Evolutionary conservation across 306 rosid genomes (phyloP).

Genomic region (Sicyos edulis): DNA sequence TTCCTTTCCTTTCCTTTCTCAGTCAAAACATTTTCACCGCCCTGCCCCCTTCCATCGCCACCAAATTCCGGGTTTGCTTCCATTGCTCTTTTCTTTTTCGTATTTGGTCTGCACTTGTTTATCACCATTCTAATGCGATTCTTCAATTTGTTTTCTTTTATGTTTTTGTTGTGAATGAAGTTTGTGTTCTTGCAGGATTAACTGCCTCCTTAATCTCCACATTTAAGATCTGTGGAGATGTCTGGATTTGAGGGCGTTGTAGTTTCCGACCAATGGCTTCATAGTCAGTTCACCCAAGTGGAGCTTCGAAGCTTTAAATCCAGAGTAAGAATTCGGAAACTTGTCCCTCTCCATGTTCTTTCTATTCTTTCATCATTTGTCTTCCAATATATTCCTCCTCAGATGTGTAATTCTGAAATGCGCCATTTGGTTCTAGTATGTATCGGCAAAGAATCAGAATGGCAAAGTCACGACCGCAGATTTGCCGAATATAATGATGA

Average conservation of each 20-base stretch:
- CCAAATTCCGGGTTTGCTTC: constrained; percentile 26
- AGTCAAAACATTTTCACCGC: constrained; percentile 21
- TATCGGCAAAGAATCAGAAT: constrained; percentile 54
- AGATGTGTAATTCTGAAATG: background rate
- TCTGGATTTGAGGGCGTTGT: constrained; percentile 71
- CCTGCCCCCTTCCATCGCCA: constrained; percentile 22
- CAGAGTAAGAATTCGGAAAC: constrained; percentile 41
- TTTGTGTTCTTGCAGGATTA: background rate
- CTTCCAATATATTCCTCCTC: background rate
- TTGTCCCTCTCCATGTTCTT: background rate
- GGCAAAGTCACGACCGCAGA: constrained; percentile 64
- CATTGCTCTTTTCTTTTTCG: background rate
- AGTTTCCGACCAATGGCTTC: constrained; percentile 89
- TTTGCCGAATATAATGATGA: constrained; percentile 56
- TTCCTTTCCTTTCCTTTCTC: background rate
- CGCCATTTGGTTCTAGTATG: constrained; percentile 39
- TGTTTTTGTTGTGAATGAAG: too few species aligned
- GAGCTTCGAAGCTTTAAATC: constrained; percentile 84
- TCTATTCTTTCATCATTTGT: background rate
- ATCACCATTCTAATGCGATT: too few species aligned
- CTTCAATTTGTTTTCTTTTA: background rate
- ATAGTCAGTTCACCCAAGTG: constrained; percentile 87
- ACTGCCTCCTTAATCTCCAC: background rate
- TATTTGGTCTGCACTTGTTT: too few species aligned
- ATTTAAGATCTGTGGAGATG: constrained; percentile 39